Percentiles rank a stretch among this genome's conserved stretches.
Evolutionary conservation across 805 yeast species (phyloP).

Genomic region (Nadsonia fulvescens): DNA sequence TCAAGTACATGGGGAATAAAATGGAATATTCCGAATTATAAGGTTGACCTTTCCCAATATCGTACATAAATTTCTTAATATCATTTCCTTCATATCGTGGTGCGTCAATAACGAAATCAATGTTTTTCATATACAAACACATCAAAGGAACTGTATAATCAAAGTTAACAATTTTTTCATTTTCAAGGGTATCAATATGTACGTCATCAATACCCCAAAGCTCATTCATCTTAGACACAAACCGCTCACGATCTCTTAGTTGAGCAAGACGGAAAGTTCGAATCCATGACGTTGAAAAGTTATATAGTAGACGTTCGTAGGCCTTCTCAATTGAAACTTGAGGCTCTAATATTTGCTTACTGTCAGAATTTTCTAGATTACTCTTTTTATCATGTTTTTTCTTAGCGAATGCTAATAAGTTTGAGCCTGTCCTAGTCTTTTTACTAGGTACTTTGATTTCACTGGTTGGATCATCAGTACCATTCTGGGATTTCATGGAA

Average conservation of each 20-base stretch:
- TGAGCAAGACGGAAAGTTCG: conserved; percentile 30
- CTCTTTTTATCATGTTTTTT: too few species aligned
- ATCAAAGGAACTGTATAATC: conserved; percentile 34
- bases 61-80: conserved; percentile 43
- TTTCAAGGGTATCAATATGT: conserved; percentile 22
- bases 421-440: too few species aligned
- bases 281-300: conserved; percentile 55
- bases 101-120: conserved; percentile 29
- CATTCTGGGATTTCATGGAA: too few species aligned
- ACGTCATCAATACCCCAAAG: conserved; percentile 14
- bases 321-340: conserved; percentile 18
- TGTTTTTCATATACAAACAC: conserved; percentile 29
- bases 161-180: conserved; percentile 30
- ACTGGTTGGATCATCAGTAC: too few species aligned
- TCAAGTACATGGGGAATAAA: conserved; percentile 43
- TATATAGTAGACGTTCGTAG: conserved; percentile 23
- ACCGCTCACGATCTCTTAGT: conserved; percentile 14
- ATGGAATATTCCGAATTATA: conserved; percentile 47
- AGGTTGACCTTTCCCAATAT: conserved; percentile 75
- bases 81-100: conserved; percentile 34
- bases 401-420: too few species aligned
- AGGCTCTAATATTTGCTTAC: too few species aligned
- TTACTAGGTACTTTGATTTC: too few species aligned
- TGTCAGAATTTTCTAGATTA: background rate
- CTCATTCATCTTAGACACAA: conserved; percentile 23